A percentile compares a stretch with the other conserved stretches of the same genome.
phyloP scores from a whole-genome alignment of 2,329 filamentous ascomycete species.

The Macrophomina pseudophaseolina region DNA sequence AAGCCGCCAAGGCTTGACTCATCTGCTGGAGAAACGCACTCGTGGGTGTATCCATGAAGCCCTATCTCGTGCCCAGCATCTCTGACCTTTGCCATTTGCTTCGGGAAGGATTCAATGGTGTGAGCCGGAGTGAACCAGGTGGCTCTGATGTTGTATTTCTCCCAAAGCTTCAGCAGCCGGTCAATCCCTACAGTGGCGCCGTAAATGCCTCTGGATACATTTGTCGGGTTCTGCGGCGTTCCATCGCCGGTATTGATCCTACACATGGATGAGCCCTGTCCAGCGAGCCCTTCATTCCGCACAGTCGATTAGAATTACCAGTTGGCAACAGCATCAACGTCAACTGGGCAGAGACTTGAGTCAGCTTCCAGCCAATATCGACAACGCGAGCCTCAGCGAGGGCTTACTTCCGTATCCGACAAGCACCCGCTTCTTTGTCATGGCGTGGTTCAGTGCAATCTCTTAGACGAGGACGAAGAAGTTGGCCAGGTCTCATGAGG shows the following conservation, averaged over 20 bases:
- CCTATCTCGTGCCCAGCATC: constrained; percentile 51
- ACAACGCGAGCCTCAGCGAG: neutral
- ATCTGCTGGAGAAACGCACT: constrained; percentile 37
- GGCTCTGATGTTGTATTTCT: constrained; percentile 49
- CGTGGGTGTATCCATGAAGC: constrained; percentile 49
- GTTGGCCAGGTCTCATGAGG: neutral
- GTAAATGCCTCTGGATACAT: constrained; percentile 47
- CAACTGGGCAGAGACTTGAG: constrained; percentile 31
- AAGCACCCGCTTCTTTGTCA: constrained; percentile 43
- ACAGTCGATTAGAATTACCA: constrained; percentile 33
- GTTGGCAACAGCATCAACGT: constrained; percentile 48
- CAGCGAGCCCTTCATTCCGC: neutral
- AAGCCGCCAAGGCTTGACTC: constrained; percentile 27
- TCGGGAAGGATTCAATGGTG: constrained; percentile 55
- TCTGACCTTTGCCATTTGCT: constrained; percentile 52
- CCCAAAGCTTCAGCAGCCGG: constrained; percentile 48
- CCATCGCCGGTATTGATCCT: constrained; percentile 51
- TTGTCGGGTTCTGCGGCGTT: constrained; percentile 44
- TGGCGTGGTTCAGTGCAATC: constrained; percentile 28
- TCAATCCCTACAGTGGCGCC: constrained; percentile 49
- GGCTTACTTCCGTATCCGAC: constrained; percentile 43
- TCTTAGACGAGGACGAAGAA: constrained; percentile 12
- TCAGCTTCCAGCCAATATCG: neutral
- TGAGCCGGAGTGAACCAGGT: constrained; percentile 52
- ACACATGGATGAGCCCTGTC: neutral